Percentiles rank a stretch among this genome's conserved stretches.
These are phyloP conservation scores for Plantago lanceolata DNA, from an alignment of 305 asterid genomes.

Conservation along the genomic window DNA sequence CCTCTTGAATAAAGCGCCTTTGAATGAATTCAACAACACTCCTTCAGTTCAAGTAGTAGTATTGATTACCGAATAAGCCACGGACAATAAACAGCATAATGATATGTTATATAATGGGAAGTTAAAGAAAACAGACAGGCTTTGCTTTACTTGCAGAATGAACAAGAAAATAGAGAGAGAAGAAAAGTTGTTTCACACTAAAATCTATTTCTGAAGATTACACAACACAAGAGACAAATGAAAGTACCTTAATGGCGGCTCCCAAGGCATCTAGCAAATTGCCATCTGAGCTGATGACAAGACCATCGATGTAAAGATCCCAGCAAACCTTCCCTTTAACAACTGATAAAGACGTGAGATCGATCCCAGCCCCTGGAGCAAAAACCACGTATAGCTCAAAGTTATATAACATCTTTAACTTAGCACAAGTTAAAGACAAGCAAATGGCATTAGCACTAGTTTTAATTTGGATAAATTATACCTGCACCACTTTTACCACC, in stretches of 20 bases:
- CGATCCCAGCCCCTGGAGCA: slow-evolving; percentile 75
- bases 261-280: slow-evolving; percentile 79
- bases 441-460: neutral
- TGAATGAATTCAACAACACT: neutral
- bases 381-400: slow-evolving; percentile 2
- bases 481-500: slow-evolving; percentile 97
- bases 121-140: neutral
- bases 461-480: slow-evolving; percentile 16
- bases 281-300: slow-evolving; percentile 87
- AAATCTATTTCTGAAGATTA: neutral
- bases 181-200: neutral
- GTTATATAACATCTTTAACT: neutral
- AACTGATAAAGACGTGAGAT: slow-evolving; percentile 67
- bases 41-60: neutral
- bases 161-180: neutral
- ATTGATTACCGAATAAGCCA: neutral
- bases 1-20: neutral
- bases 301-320: slow-evolving; percentile 88
- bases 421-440: neutral
- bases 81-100: neutral
- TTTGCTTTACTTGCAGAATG: neutral
- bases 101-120: neutral
- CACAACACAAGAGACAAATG: slow-evolving; percentile 10
- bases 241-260: slow-evolving; percentile 79
- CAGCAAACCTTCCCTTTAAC: slow-evolving; percentile 86